Base-by-base conservation (phyloP, 2,329 filamentous ascomycete species). In the Torrubiella hemipterigena region DNA sequence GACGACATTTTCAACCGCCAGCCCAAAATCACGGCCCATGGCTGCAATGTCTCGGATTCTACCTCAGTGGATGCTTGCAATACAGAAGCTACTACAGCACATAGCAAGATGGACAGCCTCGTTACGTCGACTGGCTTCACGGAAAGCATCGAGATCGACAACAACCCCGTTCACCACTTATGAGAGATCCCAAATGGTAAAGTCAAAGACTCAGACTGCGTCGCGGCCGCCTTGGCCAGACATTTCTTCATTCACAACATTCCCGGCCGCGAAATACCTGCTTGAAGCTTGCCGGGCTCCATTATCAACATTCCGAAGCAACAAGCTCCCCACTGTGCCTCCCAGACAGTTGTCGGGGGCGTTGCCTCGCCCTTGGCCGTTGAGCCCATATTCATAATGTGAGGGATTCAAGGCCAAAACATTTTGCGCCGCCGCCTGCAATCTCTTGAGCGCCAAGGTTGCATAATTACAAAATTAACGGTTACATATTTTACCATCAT, bases 71-170 rank as follows among this genome's bases (percentile, higher is more conserved):
- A 81, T 35, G 57, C 64, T 19, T 81, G 81, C 44, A 68, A 95
- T 42, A 62, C 66, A 22, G 79, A 85, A 38, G 70, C 58, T 20
- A 39, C 57, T 22, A 39, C 47, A 29, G 43, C 48, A 17, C 87
- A 94, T 52, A 78, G 79, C 56, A 80, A 81, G 55, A 85, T 95
- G 45, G 86, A 94, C 59, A 79, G 84, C 57, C 71, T 96, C 17
- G 87, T 96, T 46, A 95, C 89, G 17, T 93, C 85, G n/a, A 89
- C 89, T 30, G 89, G 89, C 27, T 94, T 96, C 62, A 91, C 84
- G 11, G 89, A 95, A 64, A 95, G 95, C 64, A 93, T 86, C 50
- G 81, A 93, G 47, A 89, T 89, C 28, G 81, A 87, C 47, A 77
- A 78, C 43, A 96, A 96, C 60, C 87, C 87, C 1, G 75, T 87